Conservation (phyloP, 2,329 filamentous ascomycete genomes). For the Endoconidiophora laricicola region DNA sequence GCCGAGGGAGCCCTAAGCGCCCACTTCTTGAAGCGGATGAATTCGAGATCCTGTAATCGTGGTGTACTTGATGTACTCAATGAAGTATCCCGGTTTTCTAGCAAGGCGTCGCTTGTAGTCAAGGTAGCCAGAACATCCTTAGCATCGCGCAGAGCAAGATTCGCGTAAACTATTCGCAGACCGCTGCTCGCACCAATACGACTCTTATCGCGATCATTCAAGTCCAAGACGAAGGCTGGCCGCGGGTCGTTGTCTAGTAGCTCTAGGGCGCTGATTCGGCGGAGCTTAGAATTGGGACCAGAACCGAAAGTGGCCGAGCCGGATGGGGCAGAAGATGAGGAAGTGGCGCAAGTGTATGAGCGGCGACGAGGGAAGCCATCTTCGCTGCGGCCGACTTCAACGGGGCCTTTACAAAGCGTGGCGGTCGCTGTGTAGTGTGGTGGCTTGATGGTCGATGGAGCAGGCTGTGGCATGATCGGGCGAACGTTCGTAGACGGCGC, state of each 20-base stretch:
- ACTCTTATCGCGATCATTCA: slow-evolving; percentile 27
- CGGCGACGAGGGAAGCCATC: not conserved
- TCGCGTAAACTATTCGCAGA: slow-evolving; percentile 50
- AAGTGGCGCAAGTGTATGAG: not conserved
- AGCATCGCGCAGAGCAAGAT: slow-evolving; percentile 41
- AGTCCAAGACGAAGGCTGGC: slow-evolving; percentile 60
- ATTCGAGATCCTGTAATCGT: not conserved
- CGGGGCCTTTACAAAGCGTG: not conserved
- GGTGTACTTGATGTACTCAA: too few species aligned
- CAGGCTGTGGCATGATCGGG: too few species aligned
- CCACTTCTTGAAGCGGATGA: not conserved
- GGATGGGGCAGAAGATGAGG: not conserved
- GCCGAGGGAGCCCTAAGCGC: not conserved
- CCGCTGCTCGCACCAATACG: slow-evolving; percentile 29
- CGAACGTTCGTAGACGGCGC: too few species aligned
- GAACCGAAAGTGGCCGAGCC: not conserved
- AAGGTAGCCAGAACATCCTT: slow-evolving; percentile 38
- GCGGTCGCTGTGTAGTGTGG: too few species aligned
- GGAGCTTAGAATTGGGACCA: slow-evolving; percentile 23
- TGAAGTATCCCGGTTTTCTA: too few species aligned
- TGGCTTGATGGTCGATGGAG: too few species aligned
- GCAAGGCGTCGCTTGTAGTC: not conserved
- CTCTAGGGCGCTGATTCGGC: slow-evolving; percentile 51
- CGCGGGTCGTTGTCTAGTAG: slow-evolving; percentile 60
- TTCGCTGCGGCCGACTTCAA: not conserved